Evolutionary conservation across 306 rosid genomes (phyloP), one percentile per base, ranked within the genome.

Genomic region (Echinosophora koreensis): DNA sequence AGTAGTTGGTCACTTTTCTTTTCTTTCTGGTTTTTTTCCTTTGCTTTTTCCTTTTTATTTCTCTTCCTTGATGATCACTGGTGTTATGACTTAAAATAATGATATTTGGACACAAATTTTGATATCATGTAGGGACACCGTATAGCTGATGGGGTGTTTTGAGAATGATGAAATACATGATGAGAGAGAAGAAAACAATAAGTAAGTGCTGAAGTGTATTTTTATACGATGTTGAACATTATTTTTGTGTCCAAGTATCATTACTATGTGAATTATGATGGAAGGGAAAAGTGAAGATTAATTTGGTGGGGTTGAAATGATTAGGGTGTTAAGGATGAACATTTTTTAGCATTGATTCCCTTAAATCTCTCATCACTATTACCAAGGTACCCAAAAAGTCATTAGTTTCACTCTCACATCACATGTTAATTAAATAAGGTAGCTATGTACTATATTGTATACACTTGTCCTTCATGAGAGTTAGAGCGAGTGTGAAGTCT

Each of bases 261-360:
- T 22, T 22, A 22, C 22, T 22, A 0, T 22, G 1, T 22, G 22
- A 22, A 22, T 34, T 16, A 14, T 6, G 8, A 58, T 14, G 68
- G n/a, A 35, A 56, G 35, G 47, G 13, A 46, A 69, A 77, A 71
- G 80, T 14, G 30, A 71, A 75, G 55, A 69, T 71, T 44, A 69
- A 69, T 65, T 66, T 35, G 80, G 87, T 83, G 89, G 82, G 93
- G 90, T 61, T 64, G 80, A 74, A 87, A 85, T 89, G 89, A 89
- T 87, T 83, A 86, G 80, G 81, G 84, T 78, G 87, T 72, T 67
- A 39, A 80, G 80, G 69, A 74, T 37, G 38, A 83, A 75, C 50
- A 57, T 71, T 78, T 85, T 75, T 27, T 28, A 78, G 50, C 42
- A 74, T 64, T 64, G 82, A 64, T 80, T 76, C 82, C 68, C 47